Conservation (phyloP, 306 rosid genomes). For the Rosa rugosa region DNA sequence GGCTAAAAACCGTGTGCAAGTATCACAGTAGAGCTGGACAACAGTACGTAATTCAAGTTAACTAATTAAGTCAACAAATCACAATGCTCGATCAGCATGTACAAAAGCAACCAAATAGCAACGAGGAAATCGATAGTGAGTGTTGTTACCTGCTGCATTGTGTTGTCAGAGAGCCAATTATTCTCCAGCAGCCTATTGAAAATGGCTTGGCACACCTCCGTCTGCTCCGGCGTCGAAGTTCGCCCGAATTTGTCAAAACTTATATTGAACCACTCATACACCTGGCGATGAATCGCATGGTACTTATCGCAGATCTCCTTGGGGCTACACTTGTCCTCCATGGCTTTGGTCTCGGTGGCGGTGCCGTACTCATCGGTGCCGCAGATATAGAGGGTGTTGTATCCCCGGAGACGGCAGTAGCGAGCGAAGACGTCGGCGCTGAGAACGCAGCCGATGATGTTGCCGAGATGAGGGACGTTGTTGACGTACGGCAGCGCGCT, state of each 20-base stretch:
- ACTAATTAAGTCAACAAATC: background rate
- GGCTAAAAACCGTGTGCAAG: slow-evolving; percentile 80
- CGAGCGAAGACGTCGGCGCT: slow-evolving; percentile 97
- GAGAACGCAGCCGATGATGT: slow-evolving; percentile 88
- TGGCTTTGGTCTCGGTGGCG: slow-evolving; percentile 91
- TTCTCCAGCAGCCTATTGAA: slow-evolving; percentile 62
- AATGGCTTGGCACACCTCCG: slow-evolving; percentile 88
- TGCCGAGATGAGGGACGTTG: slow-evolving; percentile 96
- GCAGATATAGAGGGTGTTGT: slow-evolving; percentile 79
- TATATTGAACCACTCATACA: slow-evolving; percentile 82
- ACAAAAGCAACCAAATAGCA: background rate
- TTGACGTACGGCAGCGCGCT: slow-evolving; percentile 97
- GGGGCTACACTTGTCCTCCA: slow-evolving; percentile 92
- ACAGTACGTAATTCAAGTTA: slow-evolving; percentile 22
- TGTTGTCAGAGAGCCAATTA: slow-evolving; percentile 81
- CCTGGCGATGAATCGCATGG: slow-evolving; percentile 76
- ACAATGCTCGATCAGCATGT: background rate
- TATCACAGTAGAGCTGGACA: slow-evolving; percentile 83
- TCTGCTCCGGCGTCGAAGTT: slow-evolving; percentile 79
- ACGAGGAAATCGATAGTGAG: background rate
- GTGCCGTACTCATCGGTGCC: slow-evolving; percentile 97
- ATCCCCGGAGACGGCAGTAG: slow-evolving; percentile 78
- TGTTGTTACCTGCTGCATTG: slow-evolving; percentile 73
- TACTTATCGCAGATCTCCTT: slow-evolving; percentile 96
- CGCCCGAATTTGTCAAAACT: slow-evolving; percentile 95